phyloP scores from a whole-genome alignment of 1,139 yeast species.

The Blastobotrys proliferans region DNA sequence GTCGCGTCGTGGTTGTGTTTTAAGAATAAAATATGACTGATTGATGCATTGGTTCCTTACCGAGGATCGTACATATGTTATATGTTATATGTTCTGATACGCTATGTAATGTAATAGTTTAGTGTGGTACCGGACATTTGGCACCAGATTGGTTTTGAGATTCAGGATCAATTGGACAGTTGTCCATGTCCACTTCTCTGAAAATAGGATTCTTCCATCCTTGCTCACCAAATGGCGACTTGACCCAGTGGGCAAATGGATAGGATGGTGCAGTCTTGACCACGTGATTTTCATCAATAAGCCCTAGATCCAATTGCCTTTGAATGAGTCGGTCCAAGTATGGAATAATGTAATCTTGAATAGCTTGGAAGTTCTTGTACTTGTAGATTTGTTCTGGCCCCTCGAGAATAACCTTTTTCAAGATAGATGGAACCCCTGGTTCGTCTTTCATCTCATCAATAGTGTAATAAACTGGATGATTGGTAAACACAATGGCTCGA shows the following conservation, averaged over 20 bases:
- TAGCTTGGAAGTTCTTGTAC: constrained; percentile 55
- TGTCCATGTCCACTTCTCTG: constrained; percentile 8
- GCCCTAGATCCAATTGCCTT: constrained; percentile 54
- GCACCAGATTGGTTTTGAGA: neutral
- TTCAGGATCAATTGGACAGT: constrained; percentile 1
- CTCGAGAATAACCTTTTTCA: constrained; percentile 58
- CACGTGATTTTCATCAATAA: constrained; percentile 55
- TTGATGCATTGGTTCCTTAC: constrained; percentile 31
- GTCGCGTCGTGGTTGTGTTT: constrained; percentile 23
- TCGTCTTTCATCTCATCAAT: constrained; percentile 77
- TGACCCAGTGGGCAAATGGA: constrained; percentile 51
- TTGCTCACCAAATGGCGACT: constrained; percentile 18
- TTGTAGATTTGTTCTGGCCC: constrained; percentile 63
- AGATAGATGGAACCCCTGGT: constrained; percentile 63
- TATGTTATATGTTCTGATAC: no score
- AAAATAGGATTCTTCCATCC: constrained; percentile 29
- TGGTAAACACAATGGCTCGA: constrained; percentile 57
- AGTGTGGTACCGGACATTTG: constrained; percentile 7
- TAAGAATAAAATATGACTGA: constrained; percentile 18
- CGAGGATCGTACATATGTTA: constrained; percentile 30
- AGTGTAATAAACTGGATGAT: constrained; percentile 67
- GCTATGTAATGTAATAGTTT: neutral
- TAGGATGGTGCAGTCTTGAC: constrained; percentile 57
- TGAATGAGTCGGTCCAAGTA: constrained; percentile 55
- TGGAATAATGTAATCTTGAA: constrained; percentile 55